These are phyloP conservation scores for Choanephora cucurbitarum DNA, from an alignment of 371 early-diverging fungal genomes.

Conservation along the genomic window DNA sequence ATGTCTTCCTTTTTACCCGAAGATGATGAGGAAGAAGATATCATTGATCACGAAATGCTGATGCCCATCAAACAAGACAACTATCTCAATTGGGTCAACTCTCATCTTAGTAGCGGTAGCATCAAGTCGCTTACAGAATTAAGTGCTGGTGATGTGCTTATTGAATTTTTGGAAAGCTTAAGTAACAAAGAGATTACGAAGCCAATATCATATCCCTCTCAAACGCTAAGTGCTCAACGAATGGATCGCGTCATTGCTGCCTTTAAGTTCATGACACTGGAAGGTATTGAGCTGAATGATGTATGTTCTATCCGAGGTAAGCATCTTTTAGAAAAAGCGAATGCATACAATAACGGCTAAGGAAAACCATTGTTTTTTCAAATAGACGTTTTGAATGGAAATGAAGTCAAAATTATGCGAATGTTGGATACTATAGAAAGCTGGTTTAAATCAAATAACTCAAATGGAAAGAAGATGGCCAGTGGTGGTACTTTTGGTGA, in stretches of 20 bases:
- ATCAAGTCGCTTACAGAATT: conserved; percentile 41
- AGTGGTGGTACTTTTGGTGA: conserved; percentile 37
- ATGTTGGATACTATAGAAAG: conserved; percentile 46
- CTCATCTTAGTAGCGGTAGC: conserved; percentile 28
- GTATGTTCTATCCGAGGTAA: conserved; percentile 57
- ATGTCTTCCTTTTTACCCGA: not conserved
- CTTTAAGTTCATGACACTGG: conserved; percentile 66
- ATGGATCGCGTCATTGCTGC: conserved; percentile 60
- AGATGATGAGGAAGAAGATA: not conserved
- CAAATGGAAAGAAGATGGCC: conserved; percentile 24
- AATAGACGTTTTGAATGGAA: conserved; percentile 49
- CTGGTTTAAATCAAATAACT: conserved; percentile 18
- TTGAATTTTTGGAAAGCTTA: conserved; percentile 51
- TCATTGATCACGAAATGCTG: not conserved
- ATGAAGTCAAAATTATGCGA: conserved; percentile 44
- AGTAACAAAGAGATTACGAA: conserved; percentile 47
- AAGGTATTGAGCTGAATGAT: conserved; percentile 56
- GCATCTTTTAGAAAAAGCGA: no score
- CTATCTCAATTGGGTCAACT: conserved; percentile 61
- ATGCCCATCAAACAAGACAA: conserved; percentile 20
- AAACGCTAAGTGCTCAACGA: conserved; percentile 29
- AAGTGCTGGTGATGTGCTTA: conserved; percentile 50
- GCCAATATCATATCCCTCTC: conserved; percentile 12
- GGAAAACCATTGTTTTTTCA: not conserved
- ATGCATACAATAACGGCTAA: no score